Evolutionary conservation across 306 rosid species (phyloP), one percentile per base, ranked within the genome.

Genomic region (Vigna mungo): DNA sequence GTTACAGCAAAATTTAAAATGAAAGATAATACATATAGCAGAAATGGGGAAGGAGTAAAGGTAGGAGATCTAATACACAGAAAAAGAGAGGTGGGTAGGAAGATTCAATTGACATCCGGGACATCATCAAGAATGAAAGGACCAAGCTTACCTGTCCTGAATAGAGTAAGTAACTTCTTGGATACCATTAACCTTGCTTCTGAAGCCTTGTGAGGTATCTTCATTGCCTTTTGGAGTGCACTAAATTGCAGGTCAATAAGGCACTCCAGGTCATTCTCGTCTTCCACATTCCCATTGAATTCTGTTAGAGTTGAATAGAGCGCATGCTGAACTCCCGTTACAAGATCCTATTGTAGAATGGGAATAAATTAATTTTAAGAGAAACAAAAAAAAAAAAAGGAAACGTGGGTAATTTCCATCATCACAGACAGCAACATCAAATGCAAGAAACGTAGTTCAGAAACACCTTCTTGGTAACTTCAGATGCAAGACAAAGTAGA

Each of bases 61-160:
- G 52, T 32, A 10, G n/a, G 46, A 59, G 41, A 79, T 54, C 34
- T 48, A 17, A 37, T 59, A 41, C 25, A 77, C 44, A 27, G 6
- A 11, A 51, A 48, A 43, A 12, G 16, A n/a, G 5, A 3, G 12
- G 30, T 15, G 32, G 30, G 16, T 6, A n/a, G 21, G 56, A 62
- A 27, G 49, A 41, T 14, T 73, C 12, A 58, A 34, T 18, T 56
- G 17, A 75, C 64, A 49, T 55, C 78, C 0, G 96, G 97, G 58
- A 92, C 98, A 66, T 94, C 96, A 80, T 94, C 98, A 16, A 94
- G 96, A 81, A 92, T 87, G 65, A 90, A 91, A 67, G 97, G 90
- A 70, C 98, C 94, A 59, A 94, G 88, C 77, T 92, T 94, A 52
- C 98, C 97, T 0, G 87, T 72, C 83, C 97, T 89, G 78, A 92